A percentile compares a stretch with the other conserved stretches of the same genome.
Conservation (phyloP, 495 filamentous ascomycete genomes). For the Xylaria curta region DNA sequence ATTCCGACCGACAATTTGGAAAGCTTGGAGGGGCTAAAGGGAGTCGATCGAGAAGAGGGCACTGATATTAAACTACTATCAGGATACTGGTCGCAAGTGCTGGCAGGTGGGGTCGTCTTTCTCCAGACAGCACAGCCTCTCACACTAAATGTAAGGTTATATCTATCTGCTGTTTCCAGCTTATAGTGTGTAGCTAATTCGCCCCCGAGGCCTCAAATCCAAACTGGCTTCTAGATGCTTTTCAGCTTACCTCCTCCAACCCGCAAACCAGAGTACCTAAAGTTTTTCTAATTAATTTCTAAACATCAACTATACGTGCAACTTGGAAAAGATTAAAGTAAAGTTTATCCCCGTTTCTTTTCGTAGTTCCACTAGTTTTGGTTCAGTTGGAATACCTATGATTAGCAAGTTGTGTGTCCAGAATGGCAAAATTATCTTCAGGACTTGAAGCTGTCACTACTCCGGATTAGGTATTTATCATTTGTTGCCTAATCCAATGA, state of each 20-base stretch:
- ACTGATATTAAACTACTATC: neutral
- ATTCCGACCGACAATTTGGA: constrained; percentile 5
- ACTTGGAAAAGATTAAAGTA: neutral
- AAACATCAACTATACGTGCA: neutral
- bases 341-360: neutral
- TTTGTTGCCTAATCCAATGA: neutral
- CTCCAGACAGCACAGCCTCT: neutral
- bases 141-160: no score
- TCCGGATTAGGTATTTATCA: neutral
- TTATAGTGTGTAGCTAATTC: no score
- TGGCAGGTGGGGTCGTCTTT: neutral
- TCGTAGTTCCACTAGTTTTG: neutral
- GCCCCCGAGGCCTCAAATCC: no score
- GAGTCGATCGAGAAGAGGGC: neutral
- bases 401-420: neutral
- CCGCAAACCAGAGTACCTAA: no score
- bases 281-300: neutral
- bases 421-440: neutral
- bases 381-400: neutral
- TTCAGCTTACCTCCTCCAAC: no score
- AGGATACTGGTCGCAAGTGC: neutral
- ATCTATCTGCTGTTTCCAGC: no score
- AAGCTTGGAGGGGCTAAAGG: constrained; percentile 19
- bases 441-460: neutral
- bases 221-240: no score